Evolutionary conservation across 73 alveolate species (phyloP), one percentile per base, ranked within the genome.

Genomic region (Breviolum minutum): DNA sequence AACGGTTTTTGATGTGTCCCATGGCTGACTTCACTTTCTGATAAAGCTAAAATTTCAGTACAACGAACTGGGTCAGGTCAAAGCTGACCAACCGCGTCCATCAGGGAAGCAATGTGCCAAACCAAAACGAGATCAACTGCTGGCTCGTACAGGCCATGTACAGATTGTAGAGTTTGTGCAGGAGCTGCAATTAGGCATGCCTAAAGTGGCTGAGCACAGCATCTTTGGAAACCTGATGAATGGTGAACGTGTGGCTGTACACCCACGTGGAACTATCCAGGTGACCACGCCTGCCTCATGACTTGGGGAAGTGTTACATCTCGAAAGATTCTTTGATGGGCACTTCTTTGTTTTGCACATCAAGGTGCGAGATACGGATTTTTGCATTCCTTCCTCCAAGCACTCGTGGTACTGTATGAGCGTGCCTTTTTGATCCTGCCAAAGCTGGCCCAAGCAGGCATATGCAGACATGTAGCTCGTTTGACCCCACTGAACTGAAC

Each of bases 251-350:
- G 88, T 48, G 88, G 32, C 88, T 7, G 54, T 3, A 16, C 22
- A 66, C 88, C 88, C 88, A 80, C 68, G 69, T 80, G 88, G 88
- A 80, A 80, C 88, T 30, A 48, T 80, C 88, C 32, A 29, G 86
- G 62, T n/a, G 12, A 71, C 81, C 81, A 71, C 0, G 32, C 48
- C 19, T n/a, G 26, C 81, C 40, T n/a, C 81, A 71, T n/a, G n/a
- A n/a, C n/a, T n/a, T n/a, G n/a, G n/a, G n/a, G 26, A n/a, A 30
- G 30, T 40, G 54, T 40, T 40, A 40, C 54, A 40, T 40, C 54
- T 40, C 3, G 54, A 40, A 40, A 40, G 3, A 0, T 3, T 40
- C 54, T 40, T 40, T 40, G 54, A 40, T 40, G 32, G 81, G 26
- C 81, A 70, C 80, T 70, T 9, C 14, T 7, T 30, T 70, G 14